Evolutionary conservation across 1,284 basidiomycete genomes (phyloP).

Genomic region (Cronartium quercuum): DNA sequence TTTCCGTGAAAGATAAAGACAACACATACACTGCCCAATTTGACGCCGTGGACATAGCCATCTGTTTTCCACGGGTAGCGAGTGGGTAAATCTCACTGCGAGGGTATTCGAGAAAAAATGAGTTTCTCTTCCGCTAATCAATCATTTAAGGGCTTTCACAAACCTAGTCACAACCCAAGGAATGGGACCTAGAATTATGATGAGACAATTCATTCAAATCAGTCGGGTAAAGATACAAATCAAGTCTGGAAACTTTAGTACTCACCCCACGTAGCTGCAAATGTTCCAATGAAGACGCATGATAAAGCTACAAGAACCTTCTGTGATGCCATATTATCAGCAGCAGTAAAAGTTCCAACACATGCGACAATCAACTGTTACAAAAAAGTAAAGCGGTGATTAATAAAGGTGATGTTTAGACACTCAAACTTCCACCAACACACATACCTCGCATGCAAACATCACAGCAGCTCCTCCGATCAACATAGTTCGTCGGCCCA

Average conservation of each 20-base stretch:
- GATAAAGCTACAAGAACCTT: constrained; percentile 58
- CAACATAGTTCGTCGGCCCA: constrained; percentile 69
- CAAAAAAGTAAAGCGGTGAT: background rate
- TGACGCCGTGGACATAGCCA: constrained; percentile 64
- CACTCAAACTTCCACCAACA: constrained; percentile 55
- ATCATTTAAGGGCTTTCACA: background rate
- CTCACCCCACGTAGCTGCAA: constrained; percentile 48
- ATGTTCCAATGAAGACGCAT: constrained; percentile 47
- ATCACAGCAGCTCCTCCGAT: constrained; percentile 63
- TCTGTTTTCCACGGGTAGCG: constrained; percentile 67
- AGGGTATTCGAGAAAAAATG: constrained; percentile 44
- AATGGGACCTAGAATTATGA: constrained; percentile 12
- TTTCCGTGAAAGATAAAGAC: background rate
- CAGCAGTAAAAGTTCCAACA: constrained; percentile 61
- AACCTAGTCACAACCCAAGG: constrained; percentile 36
- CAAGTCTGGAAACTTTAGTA: background rate
- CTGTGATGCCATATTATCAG: constrained; percentile 52
- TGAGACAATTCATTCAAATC: background rate
- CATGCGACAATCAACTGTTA: constrained; percentile 45
- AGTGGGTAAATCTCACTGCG: constrained; percentile 50
- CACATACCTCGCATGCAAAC: constrained; percentile 57
- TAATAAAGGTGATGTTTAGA: constrained; percentile 51
- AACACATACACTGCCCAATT: constrained; percentile 56
- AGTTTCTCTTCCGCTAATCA: background rate
- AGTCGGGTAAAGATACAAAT: too few relatives aligned